Base-by-base conservation (phyloP, 2,329 filamentous ascomycete species). In the Aspergillus latus region DNA sequence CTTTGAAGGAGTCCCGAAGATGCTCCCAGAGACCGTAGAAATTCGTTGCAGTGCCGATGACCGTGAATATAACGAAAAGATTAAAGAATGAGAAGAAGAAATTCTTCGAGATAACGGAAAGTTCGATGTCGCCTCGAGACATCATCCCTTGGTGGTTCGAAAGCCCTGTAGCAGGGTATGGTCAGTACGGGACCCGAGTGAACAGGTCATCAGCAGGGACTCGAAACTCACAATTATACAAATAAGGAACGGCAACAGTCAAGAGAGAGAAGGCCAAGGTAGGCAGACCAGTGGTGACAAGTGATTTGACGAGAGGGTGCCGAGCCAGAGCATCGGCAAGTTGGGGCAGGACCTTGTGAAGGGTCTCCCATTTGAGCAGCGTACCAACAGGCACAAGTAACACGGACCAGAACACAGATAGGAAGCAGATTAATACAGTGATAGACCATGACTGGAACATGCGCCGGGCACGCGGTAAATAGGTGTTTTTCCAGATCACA, bases 71-170 rank as follows among this genome's bases (percentile, higher is more conserved):
- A 49, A 97, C 84, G 75, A 99, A 99, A 56, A 97, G 90, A 75
- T 99, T 99, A 84, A 99, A 97, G 75, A 99, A 99, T 8, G 89
- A 92, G 72, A 99, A 99, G 81, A 97, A 96, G 77, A 97, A 99
- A 74, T 97, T 99, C 78, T 99, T 99, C 52, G 91, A 96, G 62
- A 99, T 93, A 44, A 95, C 82, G 0, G 94, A 97, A 5, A 99
- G 81, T 73, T 97, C 94, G 21, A 99, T 87, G 60, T 99, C 94
- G 44, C 91, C 91, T 65, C 92, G 90, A 0, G 94, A 97, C 50
- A 96, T 90, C 87, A 95, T 95, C 48, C 94, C 94, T 77, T 99
- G 94, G 51, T 85, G 83, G 70, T 92, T 92, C 2, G 93, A 91
- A 9, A 99, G 83, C 78, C 80, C 81, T 83, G 54, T 7, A 45